phyloP scores from a whole-genome alignment of 148 eudicot species.

The Dysphania ambrosioides region DNA sequence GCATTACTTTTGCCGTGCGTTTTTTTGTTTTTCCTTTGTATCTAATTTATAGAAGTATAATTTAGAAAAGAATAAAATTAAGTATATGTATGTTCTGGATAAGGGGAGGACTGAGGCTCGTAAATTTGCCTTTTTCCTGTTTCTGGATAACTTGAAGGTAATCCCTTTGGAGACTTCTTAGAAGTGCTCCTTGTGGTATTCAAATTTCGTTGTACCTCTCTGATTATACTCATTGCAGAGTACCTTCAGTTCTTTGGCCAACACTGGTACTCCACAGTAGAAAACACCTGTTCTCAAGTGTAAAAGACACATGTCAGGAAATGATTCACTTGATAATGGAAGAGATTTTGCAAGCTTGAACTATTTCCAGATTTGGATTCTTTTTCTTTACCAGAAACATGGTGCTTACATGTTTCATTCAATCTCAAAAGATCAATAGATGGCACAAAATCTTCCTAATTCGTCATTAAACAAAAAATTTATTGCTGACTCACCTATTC shows the following conservation, averaged over 20 bases:
- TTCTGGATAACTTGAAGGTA: constrained; percentile 4
- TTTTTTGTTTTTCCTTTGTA: constrained; percentile 5
- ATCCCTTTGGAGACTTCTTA: constrained; percentile 29
- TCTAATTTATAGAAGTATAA: constrained; percentile 16
- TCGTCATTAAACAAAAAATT: not conserved
- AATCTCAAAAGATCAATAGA: not conserved
- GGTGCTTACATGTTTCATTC: not conserved
- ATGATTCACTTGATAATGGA: not conserved
- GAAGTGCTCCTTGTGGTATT: constrained; percentile 92
- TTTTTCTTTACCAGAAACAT: not conserved
- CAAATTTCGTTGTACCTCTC: constrained; percentile 84
- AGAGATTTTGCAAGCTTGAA: constrained; percentile 7
- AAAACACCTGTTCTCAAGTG: constrained; percentile 69
- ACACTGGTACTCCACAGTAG: constrained; percentile 72
- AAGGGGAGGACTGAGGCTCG: not conserved
- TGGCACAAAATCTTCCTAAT: not conserved
- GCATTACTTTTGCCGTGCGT: not conserved
- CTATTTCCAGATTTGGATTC: not conserved
- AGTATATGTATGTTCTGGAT: constrained; percentile 9
- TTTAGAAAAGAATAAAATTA: not conserved
- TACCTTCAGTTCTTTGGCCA: constrained; percentile 71
- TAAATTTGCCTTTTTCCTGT: constrained; percentile 7
- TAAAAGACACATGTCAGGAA: not conserved
- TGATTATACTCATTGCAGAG: constrained; percentile 76
- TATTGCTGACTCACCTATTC: constrained; percentile 57